These are phyloP conservation scores for Ogataea hybrid DNA, from an alignment of 1,139 yeast species.

Conservation along the genomic window DNA sequence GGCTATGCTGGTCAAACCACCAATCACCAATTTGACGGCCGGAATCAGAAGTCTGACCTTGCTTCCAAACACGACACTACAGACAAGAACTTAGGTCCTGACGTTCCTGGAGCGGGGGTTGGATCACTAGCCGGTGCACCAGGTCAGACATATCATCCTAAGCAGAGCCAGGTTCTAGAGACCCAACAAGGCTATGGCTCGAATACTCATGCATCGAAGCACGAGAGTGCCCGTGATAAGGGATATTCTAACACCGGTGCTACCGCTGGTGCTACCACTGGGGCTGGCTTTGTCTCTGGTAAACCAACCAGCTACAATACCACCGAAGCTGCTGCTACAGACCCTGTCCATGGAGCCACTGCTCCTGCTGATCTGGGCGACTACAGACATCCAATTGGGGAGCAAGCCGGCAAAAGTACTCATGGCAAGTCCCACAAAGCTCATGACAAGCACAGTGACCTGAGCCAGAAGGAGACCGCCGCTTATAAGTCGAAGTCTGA, in stretches of 20 bases:
- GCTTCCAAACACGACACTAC: not conserved
- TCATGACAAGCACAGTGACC: no score
- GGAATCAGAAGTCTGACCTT: no score
- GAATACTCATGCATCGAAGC: not conserved
- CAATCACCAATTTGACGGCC: no score
- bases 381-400: not conserved
- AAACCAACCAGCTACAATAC: not conserved
- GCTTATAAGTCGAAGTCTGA: not conserved
- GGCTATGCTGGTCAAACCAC: no score
- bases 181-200: slow-evolving; percentile 2
- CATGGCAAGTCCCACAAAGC: not conserved
- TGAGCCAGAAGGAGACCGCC: no score
- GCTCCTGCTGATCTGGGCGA: slow-evolving; percentile 4
- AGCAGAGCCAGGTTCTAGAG: slow-evolving; percentile 2
- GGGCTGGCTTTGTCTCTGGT: not conserved
- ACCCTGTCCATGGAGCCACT: slow-evolving; percentile 8
- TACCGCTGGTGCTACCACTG: not conserved
- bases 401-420: not conserved
- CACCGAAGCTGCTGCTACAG: not conserved
- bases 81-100: not conserved
- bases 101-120: not conserved
- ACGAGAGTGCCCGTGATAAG: not conserved
- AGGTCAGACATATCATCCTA: slow-evolving; percentile 1
- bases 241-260: no score
- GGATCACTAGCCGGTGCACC: slow-evolving; percentile 2